Percentiles rank a stretch among this genome's conserved stretches.
phyloP scores from a whole-genome alignment of 345 rosid species.

The Lepidium africanum region DNA sequence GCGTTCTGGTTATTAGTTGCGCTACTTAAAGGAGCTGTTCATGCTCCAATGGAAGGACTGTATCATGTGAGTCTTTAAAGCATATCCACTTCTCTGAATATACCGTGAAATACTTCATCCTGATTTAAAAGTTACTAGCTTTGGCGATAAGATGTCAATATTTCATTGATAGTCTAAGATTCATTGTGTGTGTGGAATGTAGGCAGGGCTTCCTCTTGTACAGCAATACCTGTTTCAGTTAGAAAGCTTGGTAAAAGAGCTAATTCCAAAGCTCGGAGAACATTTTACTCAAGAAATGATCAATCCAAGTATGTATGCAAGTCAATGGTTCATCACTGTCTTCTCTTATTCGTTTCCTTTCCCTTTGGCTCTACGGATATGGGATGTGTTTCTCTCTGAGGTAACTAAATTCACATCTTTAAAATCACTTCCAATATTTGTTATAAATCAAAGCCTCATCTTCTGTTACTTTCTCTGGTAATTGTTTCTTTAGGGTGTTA shows the following conservation, averaged over 20 bases:
- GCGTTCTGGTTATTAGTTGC: conserved; percentile 99
- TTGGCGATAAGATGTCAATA: not conserved
- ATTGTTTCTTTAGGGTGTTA: conserved; percentile 61
- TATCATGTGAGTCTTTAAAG: conserved; percentile 50
- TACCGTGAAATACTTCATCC: not conserved
- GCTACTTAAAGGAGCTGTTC: conserved; percentile 90
- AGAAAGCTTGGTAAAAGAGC: conserved; percentile 68
- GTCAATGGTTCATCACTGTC: conserved; percentile 97
- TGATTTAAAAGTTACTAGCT: not conserved
- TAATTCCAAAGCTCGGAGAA: conserved; percentile 85
- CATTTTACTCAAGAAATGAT: conserved; percentile 85
- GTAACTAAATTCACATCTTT: conserved; percentile 23
- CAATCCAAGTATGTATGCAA: conserved; percentile 97
- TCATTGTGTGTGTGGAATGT: conserved; percentile 1
- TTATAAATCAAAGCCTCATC: not conserved
- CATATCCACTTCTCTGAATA: too few relatives aligned
- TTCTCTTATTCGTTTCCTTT: conserved; percentile 95
- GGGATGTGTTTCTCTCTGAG: conserved; percentile 97
- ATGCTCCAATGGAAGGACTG: conserved; percentile 97
- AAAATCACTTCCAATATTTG: not conserved
- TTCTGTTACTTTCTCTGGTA: not conserved
- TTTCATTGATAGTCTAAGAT: not conserved
- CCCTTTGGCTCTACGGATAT: conserved; percentile 89
- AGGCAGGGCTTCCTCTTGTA: conserved; percentile 97
- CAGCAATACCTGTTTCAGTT: conserved; percentile 88